phyloP scores from a whole-genome alignment of 176 grass and related monocot species.

The Themeda triandra region DNA sequence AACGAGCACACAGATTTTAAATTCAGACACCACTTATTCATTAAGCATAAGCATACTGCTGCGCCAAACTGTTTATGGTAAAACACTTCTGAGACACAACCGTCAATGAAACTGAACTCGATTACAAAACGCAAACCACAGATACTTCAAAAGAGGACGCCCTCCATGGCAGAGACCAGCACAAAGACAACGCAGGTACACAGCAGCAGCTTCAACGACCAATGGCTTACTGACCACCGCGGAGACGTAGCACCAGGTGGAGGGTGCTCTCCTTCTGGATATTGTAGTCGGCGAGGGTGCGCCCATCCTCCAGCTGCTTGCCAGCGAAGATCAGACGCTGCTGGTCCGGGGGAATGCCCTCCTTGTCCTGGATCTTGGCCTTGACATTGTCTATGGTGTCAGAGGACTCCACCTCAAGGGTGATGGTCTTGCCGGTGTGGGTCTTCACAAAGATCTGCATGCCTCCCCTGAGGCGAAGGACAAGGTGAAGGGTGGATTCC shows the following conservation, averaged over 20 bases:
- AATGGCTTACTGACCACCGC: background rate
- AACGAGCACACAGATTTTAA: background rate
- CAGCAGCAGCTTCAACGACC: background rate
- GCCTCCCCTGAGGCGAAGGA: constrained; percentile 35
- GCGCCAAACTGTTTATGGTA: background rate
- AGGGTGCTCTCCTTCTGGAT: constrained; percentile 80
- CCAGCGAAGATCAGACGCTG: constrained; percentile 59
- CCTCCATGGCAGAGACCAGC: background rate
- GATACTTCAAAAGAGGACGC: background rate
- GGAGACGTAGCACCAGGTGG: constrained; percentile 41
- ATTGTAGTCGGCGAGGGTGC: constrained; percentile 58
- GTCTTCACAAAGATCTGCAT: constrained; percentile 71
- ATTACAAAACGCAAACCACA: background rate
- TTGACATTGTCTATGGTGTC: constrained; percentile 74
- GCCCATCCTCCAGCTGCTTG: constrained; percentile 66
- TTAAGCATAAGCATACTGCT: background rate
- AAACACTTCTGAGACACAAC: background rate
- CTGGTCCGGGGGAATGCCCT: constrained; percentile 68
- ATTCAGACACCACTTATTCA: background rate
- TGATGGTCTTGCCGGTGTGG: constrained; percentile 45
- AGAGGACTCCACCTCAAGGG: constrained; percentile 38
- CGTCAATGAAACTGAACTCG: background rate
- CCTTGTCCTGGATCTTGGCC: constrained; percentile 80
- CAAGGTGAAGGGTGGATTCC: constrained; percentile 57
- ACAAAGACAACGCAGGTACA: background rate